Evolutionary conservation across 139 green algal species (phyloP).

Genomic region (Haematococcus sp.): DNA sequence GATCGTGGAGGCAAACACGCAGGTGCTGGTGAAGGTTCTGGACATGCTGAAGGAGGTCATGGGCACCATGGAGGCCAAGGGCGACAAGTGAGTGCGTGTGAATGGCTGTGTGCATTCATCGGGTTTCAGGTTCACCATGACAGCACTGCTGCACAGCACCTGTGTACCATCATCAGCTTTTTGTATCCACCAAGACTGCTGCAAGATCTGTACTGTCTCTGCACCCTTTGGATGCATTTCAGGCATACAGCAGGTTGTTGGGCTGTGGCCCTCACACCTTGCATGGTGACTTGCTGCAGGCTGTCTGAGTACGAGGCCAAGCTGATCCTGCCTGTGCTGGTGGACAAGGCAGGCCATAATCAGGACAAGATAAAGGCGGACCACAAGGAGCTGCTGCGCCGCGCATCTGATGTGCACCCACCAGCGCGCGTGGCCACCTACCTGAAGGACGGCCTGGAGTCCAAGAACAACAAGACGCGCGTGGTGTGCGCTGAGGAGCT

Average conservation of each 20-base stretch:
- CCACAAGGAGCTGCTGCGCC: slow-evolving; percentile 78
- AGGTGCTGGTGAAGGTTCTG: slow-evolving; percentile 66
- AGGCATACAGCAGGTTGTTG: too few species aligned
- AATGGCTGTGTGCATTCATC: too few species aligned
- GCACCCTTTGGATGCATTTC: too few species aligned
- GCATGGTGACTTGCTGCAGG: too few species aligned
- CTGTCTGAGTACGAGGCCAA: slow-evolving; percentile 86
- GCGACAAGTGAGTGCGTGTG: slow-evolving; percentile 21
- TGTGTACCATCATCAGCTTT: background rate
- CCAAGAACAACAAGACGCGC: slow-evolving; percentile 90
- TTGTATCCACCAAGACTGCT: too few species aligned
- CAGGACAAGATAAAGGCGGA: slow-evolving; percentile 55
- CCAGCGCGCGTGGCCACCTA: slow-evolving; percentile 30
- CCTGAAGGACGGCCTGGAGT: slow-evolving; percentile 69
- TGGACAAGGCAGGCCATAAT: slow-evolving; percentile 94
- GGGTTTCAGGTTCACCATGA: too few species aligned
- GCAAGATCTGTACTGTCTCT: too few species aligned
- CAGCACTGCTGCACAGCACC: too few species aligned
- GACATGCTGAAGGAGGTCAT: slow-evolving; percentile 68
- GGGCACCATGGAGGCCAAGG: slow-evolving; percentile 33
- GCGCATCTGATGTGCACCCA: slow-evolving; percentile 52
- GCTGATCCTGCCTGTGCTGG: slow-evolving; percentile 83
- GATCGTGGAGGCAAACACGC: slow-evolving; percentile 82
- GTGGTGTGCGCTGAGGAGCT: slow-evolving; percentile 87
- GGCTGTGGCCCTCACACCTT: too few species aligned